These are phyloP conservation scores for Rugonectria rugulosa DNA, from an alignment of 2,329 filamentous ascomycete species.

Conservation along the genomic window DNA sequence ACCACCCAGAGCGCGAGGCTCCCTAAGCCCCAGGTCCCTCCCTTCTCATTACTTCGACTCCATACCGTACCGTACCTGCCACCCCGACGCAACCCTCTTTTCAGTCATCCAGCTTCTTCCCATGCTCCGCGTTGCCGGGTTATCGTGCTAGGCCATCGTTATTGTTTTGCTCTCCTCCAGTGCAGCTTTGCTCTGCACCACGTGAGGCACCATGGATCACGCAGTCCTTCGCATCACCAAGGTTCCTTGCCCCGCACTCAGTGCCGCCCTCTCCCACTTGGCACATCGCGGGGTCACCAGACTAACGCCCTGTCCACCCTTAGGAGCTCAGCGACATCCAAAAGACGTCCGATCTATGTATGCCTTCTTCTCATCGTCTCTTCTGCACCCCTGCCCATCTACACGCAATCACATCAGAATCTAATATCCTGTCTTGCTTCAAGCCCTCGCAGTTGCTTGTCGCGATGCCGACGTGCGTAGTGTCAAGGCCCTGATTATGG, in stretches of 20 bases:
- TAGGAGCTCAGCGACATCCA: constrained; percentile 89
- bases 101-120: constrained; percentile 19
- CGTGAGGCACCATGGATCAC: constrained; percentile 65
- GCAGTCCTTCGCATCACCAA: constrained; percentile 88
- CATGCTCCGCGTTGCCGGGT: constrained; percentile 23
- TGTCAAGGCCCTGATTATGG: constrained; percentile 87
- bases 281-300: constrained; percentile 22
- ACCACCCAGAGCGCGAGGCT: too few relatives aligned
- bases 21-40: too few relatives aligned
- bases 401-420: constrained; percentile 13
- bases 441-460: constrained; percentile 86
- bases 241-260: constrained; percentile 54
- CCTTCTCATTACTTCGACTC: too few relatives aligned
- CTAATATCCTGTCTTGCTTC: neutral
- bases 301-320: constrained; percentile 22
- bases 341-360: constrained; percentile 83
- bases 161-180: neutral
- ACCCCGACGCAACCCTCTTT: constrained; percentile 2
- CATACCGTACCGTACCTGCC: too few relatives aligned
- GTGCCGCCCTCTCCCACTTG: constrained; percentile 21
- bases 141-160: constrained; percentile 8
- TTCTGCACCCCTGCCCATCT: neutral
- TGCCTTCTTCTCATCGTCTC: constrained; percentile 40
- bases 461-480: constrained; percentile 88
- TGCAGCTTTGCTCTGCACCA: constrained; percentile 21